Conservation (phyloP, 306 rosid species). For the Prinsepia uniflora region DNA sequence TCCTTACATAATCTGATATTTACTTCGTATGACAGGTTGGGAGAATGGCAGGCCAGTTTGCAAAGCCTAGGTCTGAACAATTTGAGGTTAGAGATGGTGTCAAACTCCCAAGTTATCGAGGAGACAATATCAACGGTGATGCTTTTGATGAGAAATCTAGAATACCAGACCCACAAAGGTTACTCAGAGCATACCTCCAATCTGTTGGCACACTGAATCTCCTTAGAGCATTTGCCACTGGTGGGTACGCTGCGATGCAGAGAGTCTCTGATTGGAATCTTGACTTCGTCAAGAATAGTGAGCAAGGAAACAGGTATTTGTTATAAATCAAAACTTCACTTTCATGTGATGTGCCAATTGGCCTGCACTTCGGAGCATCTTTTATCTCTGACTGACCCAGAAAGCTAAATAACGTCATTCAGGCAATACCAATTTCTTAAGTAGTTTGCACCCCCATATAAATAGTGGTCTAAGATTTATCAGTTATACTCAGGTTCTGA, state of each 20-base stretch:
- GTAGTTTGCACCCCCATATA: not conserved
- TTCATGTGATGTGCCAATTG: not conserved
- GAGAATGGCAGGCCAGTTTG: slow-evolving; percentile 48
- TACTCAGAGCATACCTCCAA: slow-evolving; percentile 45
- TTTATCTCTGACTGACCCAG: not conserved
- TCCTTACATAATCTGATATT: not conserved
- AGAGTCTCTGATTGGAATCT: slow-evolving; percentile 47
- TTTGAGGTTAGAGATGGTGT: slow-evolving; percentile 41
- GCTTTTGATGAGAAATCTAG: slow-evolving; percentile 37
- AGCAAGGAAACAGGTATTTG: slow-evolving; percentile 36
- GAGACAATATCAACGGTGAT: slow-evolving; percentile 41
- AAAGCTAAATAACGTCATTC: not conserved
- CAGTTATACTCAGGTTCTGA: not conserved
- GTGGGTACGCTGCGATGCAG: slow-evolving; percentile 45
- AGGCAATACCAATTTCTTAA: not conserved
- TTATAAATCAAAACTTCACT: not conserved
- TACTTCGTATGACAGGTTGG: slow-evolving; percentile 25
- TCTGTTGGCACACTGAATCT: slow-evolving; percentile 44
- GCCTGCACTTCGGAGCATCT: not conserved
- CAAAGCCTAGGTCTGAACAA: slow-evolving; percentile 38
- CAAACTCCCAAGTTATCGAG: slow-evolving; percentile 38
- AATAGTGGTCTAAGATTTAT: not conserved
- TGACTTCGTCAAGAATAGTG: slow-evolving; percentile 36
- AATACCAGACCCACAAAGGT: slow-evolving; percentile 39
- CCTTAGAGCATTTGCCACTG: slow-evolving; percentile 45